Evolutionary conservation across 345 rosid species (phyloP), one percentile per base, ranked within the genome.

Genomic region (Eucalyptus coolabah): DNA sequence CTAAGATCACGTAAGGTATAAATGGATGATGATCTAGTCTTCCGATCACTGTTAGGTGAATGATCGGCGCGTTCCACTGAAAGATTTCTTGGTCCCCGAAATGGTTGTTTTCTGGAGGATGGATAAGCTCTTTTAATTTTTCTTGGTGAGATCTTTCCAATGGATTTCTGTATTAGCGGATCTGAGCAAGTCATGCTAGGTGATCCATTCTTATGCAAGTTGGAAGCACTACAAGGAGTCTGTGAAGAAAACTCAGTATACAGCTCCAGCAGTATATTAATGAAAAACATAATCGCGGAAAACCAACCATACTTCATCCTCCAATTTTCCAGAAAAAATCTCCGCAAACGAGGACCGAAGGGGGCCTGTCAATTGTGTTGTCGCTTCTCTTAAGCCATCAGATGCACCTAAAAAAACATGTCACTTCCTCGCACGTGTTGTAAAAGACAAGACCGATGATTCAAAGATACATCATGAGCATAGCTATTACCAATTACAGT

Each of bases 261-360:
- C 67, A 53, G 53, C 60, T 59, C 60, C 32, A 34, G 86, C 90
- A n/a, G 87, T 86, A 50, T 87, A 88, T 86, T 85, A 86, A 89
- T 72, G 60, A 23, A 88, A 82, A 83, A 69, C 28, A 37, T 88
- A 91, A 77, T 47, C 30, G 16, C 8, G 10, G 47, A 44, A 53
- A 87, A 89, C 87, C 86, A 89, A 89, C 88, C 93, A 90, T 95
- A 96, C 99, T 88, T 94, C 92, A n/a, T 91, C 93, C 82, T 93
- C 96, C 86, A 95, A 90, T 92, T 87, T 93, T 88, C 88, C 92
- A 88, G 89, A 59, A 88, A 96, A 94, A 87, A 80, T 26, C 67
- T 90, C 37, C 87, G 92, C 88, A 91, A 95, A 95, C 34, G 93
- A 87, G n/a, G 96, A 92, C 82, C 91, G 92, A 24, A 93, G 83